These are phyloP conservation scores for Coriaria nepalensis DNA, from an alignment of 306 rosid genomes.

Conservation along the genomic window DNA sequence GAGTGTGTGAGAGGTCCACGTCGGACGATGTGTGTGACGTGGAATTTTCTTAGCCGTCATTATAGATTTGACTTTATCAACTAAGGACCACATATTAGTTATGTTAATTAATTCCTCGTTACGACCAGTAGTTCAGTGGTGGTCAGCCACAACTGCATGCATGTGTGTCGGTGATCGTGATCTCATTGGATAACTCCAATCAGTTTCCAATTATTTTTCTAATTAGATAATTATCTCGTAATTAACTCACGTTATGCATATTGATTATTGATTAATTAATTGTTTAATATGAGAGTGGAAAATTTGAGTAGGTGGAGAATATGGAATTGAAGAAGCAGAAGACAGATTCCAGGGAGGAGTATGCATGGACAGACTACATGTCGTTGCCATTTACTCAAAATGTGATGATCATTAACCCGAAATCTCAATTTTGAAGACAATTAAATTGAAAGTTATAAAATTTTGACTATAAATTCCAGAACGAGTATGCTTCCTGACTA, in stretches of 20 bases:
- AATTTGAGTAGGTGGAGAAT: slow-evolving; percentile 60
- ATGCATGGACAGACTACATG: slow-evolving; percentile 76
- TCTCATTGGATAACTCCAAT: too few species aligned
- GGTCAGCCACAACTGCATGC: neutral
- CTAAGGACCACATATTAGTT: slow-evolving; percentile 29
- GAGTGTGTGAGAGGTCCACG: slow-evolving; percentile 12
- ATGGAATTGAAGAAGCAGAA: slow-evolving; percentile 61
- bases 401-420: slow-evolving; percentile 30
- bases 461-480: too few species aligned
- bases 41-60: slow-evolving; percentile 27
- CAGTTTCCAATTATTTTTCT: too few species aligned
- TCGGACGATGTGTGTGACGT: neutral
- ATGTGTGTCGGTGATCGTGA: neutral
- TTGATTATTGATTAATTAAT: too few species aligned
- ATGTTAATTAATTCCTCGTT: slow-evolving; percentile 3
- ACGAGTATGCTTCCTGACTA: too few species aligned
- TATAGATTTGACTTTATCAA: slow-evolving; percentile 17
- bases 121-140: slow-evolving; percentile 15
- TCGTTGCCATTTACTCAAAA: slow-evolving; percentile 73
- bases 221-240: too few species aligned
- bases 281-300: slow-evolving; percentile 1
- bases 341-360: slow-evolving; percentile 19
- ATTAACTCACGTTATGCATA: too few species aligned
- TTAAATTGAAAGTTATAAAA: too few species aligned
- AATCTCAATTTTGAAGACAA: neutral